Evolutionary conservation across 148 eudicot species (phyloP).

Genomic region (Cornus florida): DNA sequence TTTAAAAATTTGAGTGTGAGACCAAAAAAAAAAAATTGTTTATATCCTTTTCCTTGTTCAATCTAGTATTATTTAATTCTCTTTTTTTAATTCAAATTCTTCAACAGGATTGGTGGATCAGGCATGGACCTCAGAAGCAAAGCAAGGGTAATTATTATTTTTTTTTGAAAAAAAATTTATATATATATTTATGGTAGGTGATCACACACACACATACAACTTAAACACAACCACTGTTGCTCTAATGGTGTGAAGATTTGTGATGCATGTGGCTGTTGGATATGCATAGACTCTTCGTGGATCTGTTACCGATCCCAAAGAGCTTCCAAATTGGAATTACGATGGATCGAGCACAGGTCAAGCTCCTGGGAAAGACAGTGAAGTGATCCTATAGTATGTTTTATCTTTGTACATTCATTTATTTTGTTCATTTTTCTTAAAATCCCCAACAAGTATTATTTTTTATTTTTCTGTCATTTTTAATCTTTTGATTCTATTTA

Average conservation of each 20-base stretch:
- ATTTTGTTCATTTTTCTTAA: not conserved
- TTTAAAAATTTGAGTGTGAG: no score
- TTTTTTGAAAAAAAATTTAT: not conserved
- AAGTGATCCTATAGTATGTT: conserved; percentile 49
- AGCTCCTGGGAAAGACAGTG: conserved; percentile 51
- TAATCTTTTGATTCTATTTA: not conserved
- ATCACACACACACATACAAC: no score
- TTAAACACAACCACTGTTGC: no score
- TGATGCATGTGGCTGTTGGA: not conserved
- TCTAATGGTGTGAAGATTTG: not conserved
- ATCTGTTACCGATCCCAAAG: conserved; percentile 35
- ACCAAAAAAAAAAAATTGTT: no score
- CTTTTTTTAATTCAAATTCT: not conserved
- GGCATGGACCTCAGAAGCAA: conserved; percentile 94
- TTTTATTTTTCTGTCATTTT: not conserved
- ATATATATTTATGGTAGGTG: not conserved
- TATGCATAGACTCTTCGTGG: conserved; percentile 39
- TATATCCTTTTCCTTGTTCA: no score
- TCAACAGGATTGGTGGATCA: conserved; percentile 87
- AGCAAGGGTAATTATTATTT: conserved; percentile 64
- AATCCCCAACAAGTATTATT: no score
- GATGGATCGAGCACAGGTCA: conserved; percentile 62
- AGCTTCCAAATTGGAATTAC: conserved; percentile 60
- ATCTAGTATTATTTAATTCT: not conserved
- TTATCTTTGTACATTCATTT: not conserved